A percentile compares a stretch with the other conserved stretches of the same genome.
Evolutionary conservation across 345 rosid species (phyloP).

Genomic region (Orychophragmus violaceus): DNA sequence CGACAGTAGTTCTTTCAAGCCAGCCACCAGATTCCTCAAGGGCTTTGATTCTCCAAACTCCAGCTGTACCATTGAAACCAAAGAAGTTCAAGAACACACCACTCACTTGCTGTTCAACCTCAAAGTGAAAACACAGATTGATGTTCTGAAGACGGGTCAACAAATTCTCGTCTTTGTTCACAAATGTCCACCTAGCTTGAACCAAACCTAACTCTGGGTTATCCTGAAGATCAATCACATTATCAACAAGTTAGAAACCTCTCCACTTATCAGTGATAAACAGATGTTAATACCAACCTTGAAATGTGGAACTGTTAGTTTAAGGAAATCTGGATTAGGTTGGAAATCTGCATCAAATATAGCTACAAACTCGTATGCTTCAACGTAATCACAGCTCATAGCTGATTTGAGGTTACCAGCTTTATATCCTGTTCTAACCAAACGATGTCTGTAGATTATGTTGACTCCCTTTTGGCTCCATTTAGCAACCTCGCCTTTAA

Average conservation of each 20-base stretch:
- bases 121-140: constrained; percentile 75
- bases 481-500: constrained; percentile 52
- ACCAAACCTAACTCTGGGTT: constrained; percentile 40
- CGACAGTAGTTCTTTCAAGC: constrained; percentile 85
- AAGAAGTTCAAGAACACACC: constrained; percentile 75
- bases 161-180: constrained; percentile 72
- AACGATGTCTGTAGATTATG: constrained; percentile 66
- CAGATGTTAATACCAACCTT: constrained; percentile 36
- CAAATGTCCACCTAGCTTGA: constrained; percentile 65
- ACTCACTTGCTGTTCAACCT: constrained; percentile 82
- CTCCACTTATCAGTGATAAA: background rate
- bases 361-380: constrained; percentile 73
- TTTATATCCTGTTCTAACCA: constrained; percentile 76
- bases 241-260: background rate
- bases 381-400: constrained; percentile 70
- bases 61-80: constrained; percentile 91
- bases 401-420: constrained; percentile 93
- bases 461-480: constrained; percentile 71
- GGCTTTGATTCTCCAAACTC: constrained; percentile 84
- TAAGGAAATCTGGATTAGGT: constrained; percentile 66
- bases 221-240: background rate
- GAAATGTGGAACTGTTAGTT: constrained; percentile 71
- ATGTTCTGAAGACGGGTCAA: constrained; percentile 83
- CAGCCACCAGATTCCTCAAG: constrained; percentile 88
- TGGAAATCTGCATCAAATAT: constrained; percentile 88